Base-by-base conservation (phyloP, 2,329 filamentous ascomycete genomes). In the Microdochium bolleyi region DNA sequence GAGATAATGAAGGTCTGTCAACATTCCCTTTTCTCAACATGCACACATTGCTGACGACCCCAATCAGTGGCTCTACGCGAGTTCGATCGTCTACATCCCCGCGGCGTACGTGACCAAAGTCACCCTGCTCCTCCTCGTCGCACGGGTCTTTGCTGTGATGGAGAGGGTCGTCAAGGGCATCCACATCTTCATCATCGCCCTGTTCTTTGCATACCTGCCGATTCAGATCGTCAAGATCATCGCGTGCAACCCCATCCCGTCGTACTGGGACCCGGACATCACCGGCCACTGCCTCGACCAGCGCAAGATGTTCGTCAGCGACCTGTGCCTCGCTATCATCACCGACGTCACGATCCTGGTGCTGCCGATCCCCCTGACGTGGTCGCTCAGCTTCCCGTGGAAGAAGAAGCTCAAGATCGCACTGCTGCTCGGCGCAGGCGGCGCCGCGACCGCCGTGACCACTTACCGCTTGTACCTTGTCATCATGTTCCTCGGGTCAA, bases 261-360 rank as follows among this genome's bases (percentile, higher is more conserved):
- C 57, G 2, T 62, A 60, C 32, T 66, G 63, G 63, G 54, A 62
- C 50, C 52, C 54, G 2, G 46, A 46, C 2, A 55, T 62, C 9
- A 38, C 56, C 11, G 51, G 52, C 8, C 55, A 56, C 1, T 71
- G 69, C 52, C 56, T 71, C 19, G 57, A 68, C 19, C 61, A 67
- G 44, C 53, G 59, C 4, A 60, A 59, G 24, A 48, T 71, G 5
- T 71, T 70, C 53, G 58, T 65, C 3, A 60, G 62, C 10, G 69
- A 70, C 44, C 59, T 65, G 1, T 55, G 61, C 13, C 53, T 69
- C 13, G 65, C 62, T 44, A 61, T 66, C 14, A 34, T 69, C 5
- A 68, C 64, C 22, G 68, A 70, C 52, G 52, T 65, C 24, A 57
- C 66, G 37, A 66, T 70, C 19, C 57, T 71, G 24, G 14, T 67